Conservation (phyloP, 2,329 filamentous ascomycete genomes). For the Pyricularia pennisetigena region DNA sequence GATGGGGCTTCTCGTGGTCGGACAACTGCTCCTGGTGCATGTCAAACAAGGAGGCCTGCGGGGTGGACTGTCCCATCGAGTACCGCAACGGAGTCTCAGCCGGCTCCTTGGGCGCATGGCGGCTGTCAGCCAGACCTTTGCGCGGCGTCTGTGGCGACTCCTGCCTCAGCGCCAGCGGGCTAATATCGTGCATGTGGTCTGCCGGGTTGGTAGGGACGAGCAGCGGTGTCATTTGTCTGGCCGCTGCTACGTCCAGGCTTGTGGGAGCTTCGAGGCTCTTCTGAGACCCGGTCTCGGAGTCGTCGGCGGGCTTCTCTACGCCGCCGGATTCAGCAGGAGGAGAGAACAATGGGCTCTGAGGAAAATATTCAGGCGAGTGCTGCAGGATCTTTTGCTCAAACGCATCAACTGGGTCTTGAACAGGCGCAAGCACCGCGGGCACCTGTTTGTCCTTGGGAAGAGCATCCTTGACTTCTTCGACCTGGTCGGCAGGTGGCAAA, state of each 20-base stretch:
- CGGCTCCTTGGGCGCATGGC: conserved; percentile 9
- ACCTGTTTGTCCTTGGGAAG: neutral
- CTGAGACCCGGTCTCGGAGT: neutral
- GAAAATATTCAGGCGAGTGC: neutral
- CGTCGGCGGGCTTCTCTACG: neutral
- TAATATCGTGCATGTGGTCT: conserved; percentile 9
- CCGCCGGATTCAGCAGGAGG: neutral
- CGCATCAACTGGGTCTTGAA: neutral
- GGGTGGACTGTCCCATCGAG: neutral
- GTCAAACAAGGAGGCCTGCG: neutral
- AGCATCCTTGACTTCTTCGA: neutral
- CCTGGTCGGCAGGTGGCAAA: neutral
- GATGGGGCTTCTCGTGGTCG: conserved; percentile 7
- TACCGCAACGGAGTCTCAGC: neutral
- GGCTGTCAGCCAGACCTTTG: conserved; percentile 18
- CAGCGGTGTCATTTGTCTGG: conserved; percentile 10
- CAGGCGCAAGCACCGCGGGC: neutral
- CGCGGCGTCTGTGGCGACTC: conserved; percentile 7
- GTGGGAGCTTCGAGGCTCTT: neutral
- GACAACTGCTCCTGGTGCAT: neutral
- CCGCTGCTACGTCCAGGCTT: neutral
- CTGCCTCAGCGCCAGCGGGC: conserved; percentile 11
- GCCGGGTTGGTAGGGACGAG: neutral
- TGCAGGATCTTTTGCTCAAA: neutral
- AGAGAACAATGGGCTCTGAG: neutral